phyloP scores from a whole-genome alignment of 2,329 filamentous ascomycete genomes.

The Fusarium sp. region DNA sequence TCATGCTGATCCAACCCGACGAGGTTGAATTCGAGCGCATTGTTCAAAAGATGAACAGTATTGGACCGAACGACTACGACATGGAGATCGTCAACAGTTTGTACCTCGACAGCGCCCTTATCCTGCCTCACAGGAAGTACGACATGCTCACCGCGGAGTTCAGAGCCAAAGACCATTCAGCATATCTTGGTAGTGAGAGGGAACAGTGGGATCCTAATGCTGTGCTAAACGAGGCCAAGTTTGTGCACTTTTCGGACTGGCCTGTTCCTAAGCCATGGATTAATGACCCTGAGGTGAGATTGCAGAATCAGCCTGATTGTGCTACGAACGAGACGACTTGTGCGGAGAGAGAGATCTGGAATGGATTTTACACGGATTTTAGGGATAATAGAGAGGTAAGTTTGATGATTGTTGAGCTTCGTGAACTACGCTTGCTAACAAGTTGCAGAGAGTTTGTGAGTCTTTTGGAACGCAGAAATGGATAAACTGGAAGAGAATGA shows the following conservation, averaged over 20 bases:
- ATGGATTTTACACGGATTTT: conserved; percentile 28
- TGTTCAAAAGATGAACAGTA: conserved; percentile 39
- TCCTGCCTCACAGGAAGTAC: conserved; percentile 72
- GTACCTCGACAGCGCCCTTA: conserved; percentile 66
- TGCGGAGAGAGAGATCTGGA: conserved; percentile 27
- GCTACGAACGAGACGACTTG: background rate
- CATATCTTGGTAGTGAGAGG: conserved; percentile 53
- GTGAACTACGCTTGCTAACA: background rate
- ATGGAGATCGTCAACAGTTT: conserved; percentile 75
- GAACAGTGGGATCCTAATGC: conserved; percentile 67
- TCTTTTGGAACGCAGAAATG: conserved; percentile 6
- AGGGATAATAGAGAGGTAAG: conserved; percentile 18
- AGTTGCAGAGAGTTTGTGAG: conserved; percentile 14
- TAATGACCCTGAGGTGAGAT: background rate
- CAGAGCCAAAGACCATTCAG: conserved; percentile 58
- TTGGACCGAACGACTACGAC: conserved; percentile 60
- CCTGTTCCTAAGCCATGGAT: conserved; percentile 70
- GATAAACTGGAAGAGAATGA: conserved; percentile 14
- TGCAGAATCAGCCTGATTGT: background rate
- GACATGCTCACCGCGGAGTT: conserved; percentile 72
- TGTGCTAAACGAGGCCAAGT: conserved; percentile 67
- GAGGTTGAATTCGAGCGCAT: conserved; percentile 59
- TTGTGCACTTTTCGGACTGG: conserved; percentile 78
- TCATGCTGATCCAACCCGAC: conserved; percentile 69
- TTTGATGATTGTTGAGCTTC: fast-evolving